phyloP scores from a whole-genome alignment of 2,329 filamentous ascomycete genomes.

The Acrodontium crateriforme region DNA sequence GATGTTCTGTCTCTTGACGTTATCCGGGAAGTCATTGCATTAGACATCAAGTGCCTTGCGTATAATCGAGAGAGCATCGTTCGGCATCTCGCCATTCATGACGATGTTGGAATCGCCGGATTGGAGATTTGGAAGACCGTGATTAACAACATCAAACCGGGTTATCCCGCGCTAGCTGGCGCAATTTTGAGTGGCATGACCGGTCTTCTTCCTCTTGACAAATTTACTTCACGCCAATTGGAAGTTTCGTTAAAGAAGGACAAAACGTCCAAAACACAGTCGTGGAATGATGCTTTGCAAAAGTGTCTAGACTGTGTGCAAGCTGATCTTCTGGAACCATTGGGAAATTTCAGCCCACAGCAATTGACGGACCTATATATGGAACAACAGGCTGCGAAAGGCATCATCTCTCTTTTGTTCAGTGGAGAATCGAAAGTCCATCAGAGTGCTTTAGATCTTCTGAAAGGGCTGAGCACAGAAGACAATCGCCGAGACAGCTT shows the following conservation, averaged over 20 bases:
- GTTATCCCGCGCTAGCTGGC: slow-evolving; percentile 58
- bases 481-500: slow-evolving; percentile 47
- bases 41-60: slow-evolving; percentile 58
- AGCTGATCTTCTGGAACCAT: slow-evolving; percentile 58
- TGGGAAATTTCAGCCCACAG: slow-evolving; percentile 60
- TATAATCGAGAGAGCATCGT: slow-evolving; percentile 56
- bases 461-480: slow-evolving; percentile 70
- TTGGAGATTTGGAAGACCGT: slow-evolving; percentile 67
- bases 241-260: slow-evolving; percentile 31
- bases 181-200: slow-evolving; percentile 58
- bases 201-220: slow-evolving; percentile 61
- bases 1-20: slow-evolving; percentile 45
- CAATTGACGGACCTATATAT: slow-evolving; percentile 59
- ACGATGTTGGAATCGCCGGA: slow-evolving; percentile 56
- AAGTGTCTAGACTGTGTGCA: slow-evolving; percentile 51
- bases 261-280: too few relatives aligned
- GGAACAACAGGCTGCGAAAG: slow-evolving; percentile 53
- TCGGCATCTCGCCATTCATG: slow-evolving; percentile 46
- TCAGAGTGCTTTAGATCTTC: slow-evolving; percentile 63
- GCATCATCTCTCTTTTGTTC: slow-evolving; percentile 66
- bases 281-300: slow-evolving; percentile 64
- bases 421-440: slow-evolving; percentile 69
- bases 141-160: slow-evolving; percentile 50
- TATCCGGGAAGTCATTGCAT: slow-evolving; percentile 50
- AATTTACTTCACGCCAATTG: slow-evolving; percentile 37